Evolutionary conservation across 768 basidiomycete species (phyloP), one percentile per base, ranked within the genome.

Genomic region (Sporobolomyces phaffii): DNA sequence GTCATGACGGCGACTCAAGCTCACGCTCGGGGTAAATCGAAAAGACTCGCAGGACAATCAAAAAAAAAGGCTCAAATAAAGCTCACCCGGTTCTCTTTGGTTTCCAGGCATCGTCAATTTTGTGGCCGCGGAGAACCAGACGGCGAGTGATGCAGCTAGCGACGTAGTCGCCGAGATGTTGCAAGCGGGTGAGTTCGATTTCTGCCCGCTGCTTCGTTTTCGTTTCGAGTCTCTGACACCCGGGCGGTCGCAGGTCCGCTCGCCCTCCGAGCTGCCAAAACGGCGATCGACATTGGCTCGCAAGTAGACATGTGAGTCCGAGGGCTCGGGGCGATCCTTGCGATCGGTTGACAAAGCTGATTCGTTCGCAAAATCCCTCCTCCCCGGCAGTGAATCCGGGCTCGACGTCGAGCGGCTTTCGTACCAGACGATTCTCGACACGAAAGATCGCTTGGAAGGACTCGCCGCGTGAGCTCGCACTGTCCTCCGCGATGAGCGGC

Each of bases 401-500:
- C 82, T 97, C n/a, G 90, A 93, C 76, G 89, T 93, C 68, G 92
- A 96, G 77, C 82, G 88, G 40, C 85, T 86, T 8, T 84, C 88
- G 17, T 97, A 97, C 67, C 88, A 94, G 70, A 82, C 84, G 4
- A 81, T 97, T 24, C 80, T 96, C 26, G 81, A 82, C 38, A 86
- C 82, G 10, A 81, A 84, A 69, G 92, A 97, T 76, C 84, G 92
- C 24, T 71, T 82, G 9, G 92, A 97, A 78, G 92, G 91, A 5
- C 80, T 96, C 43, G 78, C 84, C 58, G 92, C 92, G 18, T 96
- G 34, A 57, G 69, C 36, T 34, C 29, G 8, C 7, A 13, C 2
- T 22, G 15, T 15, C 31, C 18, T 15, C 20, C 14, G 2, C 4
- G 26, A 20, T 34, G 9, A 36, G 11, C 20, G 11, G 4, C 17